Conservation (phyloP, 1,284 basidiomycete genomes). For the Trichosporon coremiiforme region DNA sequence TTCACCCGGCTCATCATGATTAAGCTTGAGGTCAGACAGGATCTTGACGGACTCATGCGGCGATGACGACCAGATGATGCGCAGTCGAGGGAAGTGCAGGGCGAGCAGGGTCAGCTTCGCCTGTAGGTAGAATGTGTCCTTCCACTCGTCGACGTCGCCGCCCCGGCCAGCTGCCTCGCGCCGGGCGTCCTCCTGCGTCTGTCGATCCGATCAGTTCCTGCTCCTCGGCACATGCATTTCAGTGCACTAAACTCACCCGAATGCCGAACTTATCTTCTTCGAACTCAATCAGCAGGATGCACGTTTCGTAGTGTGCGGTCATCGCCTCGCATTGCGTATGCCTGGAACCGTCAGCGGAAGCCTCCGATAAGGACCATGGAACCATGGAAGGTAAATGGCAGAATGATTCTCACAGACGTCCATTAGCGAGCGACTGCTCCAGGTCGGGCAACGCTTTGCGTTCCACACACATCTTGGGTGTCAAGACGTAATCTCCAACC, state of each 20-base stretch:
- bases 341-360: constrained; percentile 57
- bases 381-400: background rate
- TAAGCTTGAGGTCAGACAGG: constrained; percentile 87
- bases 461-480: constrained; percentile 94
- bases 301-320: constrained; percentile 93
- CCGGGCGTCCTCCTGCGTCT: constrained; percentile 58
- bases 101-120: constrained; percentile 88
- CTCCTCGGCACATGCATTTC: background rate
- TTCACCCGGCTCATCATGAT: constrained; percentile 79
- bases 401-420: constrained; percentile 72
- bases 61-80: constrained; percentile 96
- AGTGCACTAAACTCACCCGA: constrained; percentile 62
- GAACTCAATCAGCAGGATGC: constrained; percentile 95
- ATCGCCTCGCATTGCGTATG: constrained; percentile 97
- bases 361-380: background rate
- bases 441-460: constrained; percentile 92
- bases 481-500: constrained; percentile 94
- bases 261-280: constrained; percentile 96
- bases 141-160: constrained; percentile 50
- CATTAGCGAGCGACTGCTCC: constrained; percentile 87
- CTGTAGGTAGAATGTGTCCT: constrained; percentile 65
- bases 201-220: constrained; percentile 54
- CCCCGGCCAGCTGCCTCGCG: constrained; percentile 63
- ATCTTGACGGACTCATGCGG: constrained; percentile 90
- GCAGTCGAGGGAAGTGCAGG: constrained; percentile 83